These are phyloP conservation scores for Penicillium corylophilum DNA, from an alignment of 2,329 filamentous ascomycete species.

Conservation along the genomic window DNA sequence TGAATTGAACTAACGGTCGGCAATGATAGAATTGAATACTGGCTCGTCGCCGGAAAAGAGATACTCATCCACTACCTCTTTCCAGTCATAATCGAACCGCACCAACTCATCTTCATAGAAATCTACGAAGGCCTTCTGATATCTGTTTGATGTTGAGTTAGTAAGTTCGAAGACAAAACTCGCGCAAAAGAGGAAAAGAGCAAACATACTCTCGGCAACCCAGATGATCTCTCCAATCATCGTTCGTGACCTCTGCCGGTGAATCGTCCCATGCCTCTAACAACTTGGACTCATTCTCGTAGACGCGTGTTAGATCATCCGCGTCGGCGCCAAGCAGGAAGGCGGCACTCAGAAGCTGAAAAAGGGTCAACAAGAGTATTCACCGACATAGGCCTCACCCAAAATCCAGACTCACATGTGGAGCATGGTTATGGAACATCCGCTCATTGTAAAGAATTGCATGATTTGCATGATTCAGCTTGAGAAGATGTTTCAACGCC, in stretches of 20 bases:
- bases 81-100: slow-evolving; percentile 78
- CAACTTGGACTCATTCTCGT: slow-evolving; percentile 69
- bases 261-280: slow-evolving; percentile 81
- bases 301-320: slow-evolving; percentile 73
- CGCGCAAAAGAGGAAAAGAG: background rate
- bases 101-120: slow-evolving; percentile 94
- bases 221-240: slow-evolving; percentile 84
- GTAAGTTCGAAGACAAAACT: background rate
- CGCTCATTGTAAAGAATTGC: slow-evolving; percentile 75
- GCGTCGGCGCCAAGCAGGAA: slow-evolving; percentile 78
- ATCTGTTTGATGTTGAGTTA: slow-evolving; percentile 45
- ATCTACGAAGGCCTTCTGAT: slow-evolving; percentile 88
- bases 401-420: slow-evolving; percentile 57
- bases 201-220: slow-evolving; percentile 65
- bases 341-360: slow-evolving; percentile 71
- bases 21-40: slow-evolving; percentile 75
- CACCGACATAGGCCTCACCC: background rate
- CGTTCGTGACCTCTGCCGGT: slow-evolving; percentile 75
- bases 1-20: slow-evolving; percentile 62
- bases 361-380: slow-evolving; percentile 7
- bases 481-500: slow-evolving; percentile 84
- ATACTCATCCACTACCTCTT: slow-evolving; percentile 70
- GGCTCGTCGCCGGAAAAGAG: slow-evolving; percentile 68
- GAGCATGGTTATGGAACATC: slow-evolving; percentile 76
- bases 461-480: slow-evolving; percentile 88